Evolutionary conservation across 2,329 filamentous ascomycete species (phyloP).

Genomic region (Apiospora hydei): DNA sequence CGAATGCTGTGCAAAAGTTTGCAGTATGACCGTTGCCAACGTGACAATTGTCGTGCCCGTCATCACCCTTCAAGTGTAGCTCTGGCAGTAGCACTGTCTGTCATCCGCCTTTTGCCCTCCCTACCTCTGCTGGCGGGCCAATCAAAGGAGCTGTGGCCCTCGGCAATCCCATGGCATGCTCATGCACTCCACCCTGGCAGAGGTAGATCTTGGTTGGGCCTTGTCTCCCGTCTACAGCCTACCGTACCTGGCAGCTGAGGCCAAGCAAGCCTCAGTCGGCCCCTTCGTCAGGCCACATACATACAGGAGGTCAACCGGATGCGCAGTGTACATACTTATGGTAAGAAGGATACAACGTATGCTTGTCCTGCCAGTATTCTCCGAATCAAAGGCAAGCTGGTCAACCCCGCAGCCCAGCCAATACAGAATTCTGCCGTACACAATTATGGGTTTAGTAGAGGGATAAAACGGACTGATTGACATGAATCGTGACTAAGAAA

Average conservation of each 20-base stretch:
- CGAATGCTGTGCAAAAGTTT: background rate
- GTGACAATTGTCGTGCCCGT: constrained; percentile 10
- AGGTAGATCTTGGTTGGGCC: constrained; percentile 16
- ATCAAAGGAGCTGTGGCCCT: background rate
- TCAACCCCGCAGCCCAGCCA: background rate
- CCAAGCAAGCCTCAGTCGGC: background rate
- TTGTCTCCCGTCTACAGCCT: background rate
- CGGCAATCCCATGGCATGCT: constrained; percentile 17
- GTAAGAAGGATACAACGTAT: background rate
- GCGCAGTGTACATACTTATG: background rate
- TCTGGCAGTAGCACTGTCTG: background rate
- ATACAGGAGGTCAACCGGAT: background rate
- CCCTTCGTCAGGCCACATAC: background rate
- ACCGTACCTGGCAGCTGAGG: constrained; percentile 11
- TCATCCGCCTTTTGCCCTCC: background rate
- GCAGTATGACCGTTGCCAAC: constrained; percentile 9
- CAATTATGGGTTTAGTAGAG: background rate
- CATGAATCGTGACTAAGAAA: background rate
- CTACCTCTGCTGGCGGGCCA: constrained; percentile 7
- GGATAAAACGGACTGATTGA: background rate
- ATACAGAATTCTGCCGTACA: background rate
- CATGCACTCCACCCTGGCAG: constrained; percentile 17
- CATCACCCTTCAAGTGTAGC: background rate
- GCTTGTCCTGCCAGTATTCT: background rate
- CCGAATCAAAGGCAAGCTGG: background rate